Conservation (phyloP, 148 eudicot genomes). For the Rhododendron kiyosumense region DNA sequence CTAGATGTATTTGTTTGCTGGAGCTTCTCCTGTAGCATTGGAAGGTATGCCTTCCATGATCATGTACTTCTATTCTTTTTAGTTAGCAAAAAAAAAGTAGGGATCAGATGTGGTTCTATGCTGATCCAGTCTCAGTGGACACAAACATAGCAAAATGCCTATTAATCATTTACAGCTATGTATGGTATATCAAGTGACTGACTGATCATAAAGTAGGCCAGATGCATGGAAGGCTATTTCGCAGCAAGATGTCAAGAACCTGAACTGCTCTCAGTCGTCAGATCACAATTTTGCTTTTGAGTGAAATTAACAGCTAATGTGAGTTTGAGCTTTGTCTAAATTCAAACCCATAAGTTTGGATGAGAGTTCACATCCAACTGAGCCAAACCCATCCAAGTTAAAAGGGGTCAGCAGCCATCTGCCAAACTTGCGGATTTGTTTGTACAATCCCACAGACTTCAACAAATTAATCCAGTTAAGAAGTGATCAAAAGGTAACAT, state of each 20-base stretch:
- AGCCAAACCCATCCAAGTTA: not conserved
- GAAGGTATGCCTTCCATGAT: not conserved
- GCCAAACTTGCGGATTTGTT: constrained; percentile 1
- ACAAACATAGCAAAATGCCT: not conserved
- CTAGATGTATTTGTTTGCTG: not conserved
- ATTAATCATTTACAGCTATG: not conserved
- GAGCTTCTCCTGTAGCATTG: not conserved
- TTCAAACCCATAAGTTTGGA: not conserved
- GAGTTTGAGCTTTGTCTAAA: not conserved
- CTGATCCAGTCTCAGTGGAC: not conserved
- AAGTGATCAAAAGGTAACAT: not conserved
- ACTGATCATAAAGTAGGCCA: not conserved
- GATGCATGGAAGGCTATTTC: not conserved
- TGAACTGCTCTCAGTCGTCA: not conserved
- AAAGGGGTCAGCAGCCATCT: not conserved
- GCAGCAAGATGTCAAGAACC: not conserved
- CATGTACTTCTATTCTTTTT: not conserved
- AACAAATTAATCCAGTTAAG: not conserved
- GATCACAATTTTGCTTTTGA: not conserved
- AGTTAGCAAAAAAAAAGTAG: not conserved
- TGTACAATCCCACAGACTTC: not conserved
- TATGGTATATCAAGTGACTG: not conserved
- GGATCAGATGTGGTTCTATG: not conserved
- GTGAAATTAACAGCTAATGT: not conserved
- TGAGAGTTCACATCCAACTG: not conserved